These are phyloP conservation scores for Polytolypa hystricis DNA, from an alignment of 2,329 filamentous ascomycete genomes.

Conservation along the genomic window DNA sequence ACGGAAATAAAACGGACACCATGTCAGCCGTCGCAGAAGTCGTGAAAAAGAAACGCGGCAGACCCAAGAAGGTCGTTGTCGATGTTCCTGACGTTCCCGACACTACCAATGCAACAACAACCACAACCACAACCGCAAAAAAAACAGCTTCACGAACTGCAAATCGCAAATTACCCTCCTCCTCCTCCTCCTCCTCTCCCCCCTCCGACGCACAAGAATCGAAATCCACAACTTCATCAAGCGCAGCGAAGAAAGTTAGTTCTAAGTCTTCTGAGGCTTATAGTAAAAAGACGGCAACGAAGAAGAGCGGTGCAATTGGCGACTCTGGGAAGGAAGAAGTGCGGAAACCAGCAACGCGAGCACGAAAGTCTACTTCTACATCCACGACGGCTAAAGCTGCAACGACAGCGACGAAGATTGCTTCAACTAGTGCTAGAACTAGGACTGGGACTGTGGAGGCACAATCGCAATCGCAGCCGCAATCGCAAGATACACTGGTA, in stretches of 20 bases:
- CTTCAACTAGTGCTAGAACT: background rate
- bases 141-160: background rate
- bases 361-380: background rate
- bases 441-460: background rate
- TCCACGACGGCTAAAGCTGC: background rate
- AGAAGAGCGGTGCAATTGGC: slow-evolving; percentile 1
- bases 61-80: slow-evolving; percentile 5
- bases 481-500: background rate
- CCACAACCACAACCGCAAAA: background rate
- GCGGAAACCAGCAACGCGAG: background rate
- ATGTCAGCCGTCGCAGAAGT: background rate
- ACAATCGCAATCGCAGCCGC: background rate
- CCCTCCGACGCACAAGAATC: background rate
- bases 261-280: background rate
- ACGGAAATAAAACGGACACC: background rate
- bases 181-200: background rate
- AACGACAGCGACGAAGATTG: background rate
- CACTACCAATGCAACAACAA: background rate
- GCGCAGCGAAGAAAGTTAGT: background rate
- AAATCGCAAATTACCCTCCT: background rate
- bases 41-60: slow-evolving; percentile 3
- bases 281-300: background rate
- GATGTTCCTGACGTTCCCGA: no score
- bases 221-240: background rate
- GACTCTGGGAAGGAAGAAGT: no score